phyloP scores from a whole-genome alignment of 2,329 filamentous ascomycete species.

The Phialophora verrucosa region DNA sequence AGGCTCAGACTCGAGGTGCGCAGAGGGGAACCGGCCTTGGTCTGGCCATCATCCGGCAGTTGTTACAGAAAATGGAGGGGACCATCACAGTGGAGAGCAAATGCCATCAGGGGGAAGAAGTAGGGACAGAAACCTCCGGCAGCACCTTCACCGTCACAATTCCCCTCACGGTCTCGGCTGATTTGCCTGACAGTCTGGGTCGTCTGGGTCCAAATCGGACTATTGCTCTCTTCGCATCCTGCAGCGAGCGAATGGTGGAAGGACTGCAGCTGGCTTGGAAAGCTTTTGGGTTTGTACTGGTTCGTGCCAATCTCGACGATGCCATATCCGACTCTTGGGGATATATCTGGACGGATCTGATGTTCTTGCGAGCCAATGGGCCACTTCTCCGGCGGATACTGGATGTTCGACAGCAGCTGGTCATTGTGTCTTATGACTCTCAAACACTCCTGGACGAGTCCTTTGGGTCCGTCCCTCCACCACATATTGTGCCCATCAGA shows the following conservation, averaged over 20 bases:
- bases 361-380: slow-evolving; percentile 35
- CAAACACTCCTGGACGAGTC: slow-evolving; percentile 38
- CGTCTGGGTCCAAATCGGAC: slow-evolving; percentile 13
- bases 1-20: slow-evolving; percentile 43
- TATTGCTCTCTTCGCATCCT: slow-evolving; percentile 34
- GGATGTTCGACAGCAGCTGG: slow-evolving; percentile 34
- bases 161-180: slow-evolving; percentile 17
- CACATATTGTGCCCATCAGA: slow-evolving; percentile 39
- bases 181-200: neutral
- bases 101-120: slow-evolving; percentile 30
- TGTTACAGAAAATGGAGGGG: slow-evolving; percentile 43
- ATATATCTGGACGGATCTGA: slow-evolving; percentile 41
- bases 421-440: slow-evolving; percentile 41
- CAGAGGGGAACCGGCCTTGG: slow-evolving; percentile 43
- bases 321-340: slow-evolving; percentile 38
- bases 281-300: slow-evolving; percentile 37
- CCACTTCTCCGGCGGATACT: slow-evolving; percentile 35
- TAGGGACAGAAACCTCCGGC: slow-evolving; percentile 32
- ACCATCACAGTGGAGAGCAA: slow-evolving; percentile 43
- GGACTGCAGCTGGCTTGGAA: slow-evolving; percentile 41
- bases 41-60: slow-evolving; percentile 43
- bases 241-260: slow-evolving; percentile 34
- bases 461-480: slow-evolving; percentile 33
- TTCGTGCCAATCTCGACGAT: slow-evolving; percentile 30
- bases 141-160: slow-evolving; percentile 37